phyloP scores from a whole-genome alignment of 1,284 basidiomycete genomes.

The Papiliotrema nemorosa region DNA sequence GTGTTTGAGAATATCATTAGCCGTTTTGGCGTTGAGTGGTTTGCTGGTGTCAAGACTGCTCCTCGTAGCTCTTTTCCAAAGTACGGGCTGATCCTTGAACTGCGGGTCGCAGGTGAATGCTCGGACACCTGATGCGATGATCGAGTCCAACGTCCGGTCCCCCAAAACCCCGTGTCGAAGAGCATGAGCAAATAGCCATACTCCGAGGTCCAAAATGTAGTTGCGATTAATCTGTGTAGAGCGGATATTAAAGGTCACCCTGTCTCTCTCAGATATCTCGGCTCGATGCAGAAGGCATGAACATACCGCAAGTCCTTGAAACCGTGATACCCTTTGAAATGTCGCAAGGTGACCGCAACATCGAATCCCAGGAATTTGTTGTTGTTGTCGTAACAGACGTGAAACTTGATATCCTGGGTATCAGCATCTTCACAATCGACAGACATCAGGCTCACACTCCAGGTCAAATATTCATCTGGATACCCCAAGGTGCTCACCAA shows the following conservation, averaged over 20 bases:
- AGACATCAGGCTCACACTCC: not conserved
- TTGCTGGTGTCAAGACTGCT: not conserved
- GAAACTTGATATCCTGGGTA: not conserved
- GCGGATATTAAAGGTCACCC: not conserved
- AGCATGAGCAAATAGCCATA: not conserved
- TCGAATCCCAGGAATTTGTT: not conserved
- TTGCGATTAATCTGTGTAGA: not conserved
- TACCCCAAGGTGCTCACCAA: not conserved
- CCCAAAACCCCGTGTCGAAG: not conserved
- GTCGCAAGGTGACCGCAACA: not conserved
- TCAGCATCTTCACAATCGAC: not conserved
- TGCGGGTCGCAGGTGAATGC: not conserved
- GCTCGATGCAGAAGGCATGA: not conserved
- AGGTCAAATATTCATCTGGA: not conserved
- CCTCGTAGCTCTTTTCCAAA: not conserved
- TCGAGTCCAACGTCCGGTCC: not conserved
- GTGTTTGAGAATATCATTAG: not conserved
- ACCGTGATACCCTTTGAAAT: not conserved
- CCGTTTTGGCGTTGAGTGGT: not conserved
- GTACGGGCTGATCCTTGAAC: not conserved
- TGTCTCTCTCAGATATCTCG: not conserved
- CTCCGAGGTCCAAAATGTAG: not conserved
- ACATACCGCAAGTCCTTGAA: not conserved
- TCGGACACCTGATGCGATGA: not conserved
- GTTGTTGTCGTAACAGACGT: not conserved